Base-by-base conservation (phyloP, 495 filamentous ascomycete species). In the Cetradonia linearis region DNA sequence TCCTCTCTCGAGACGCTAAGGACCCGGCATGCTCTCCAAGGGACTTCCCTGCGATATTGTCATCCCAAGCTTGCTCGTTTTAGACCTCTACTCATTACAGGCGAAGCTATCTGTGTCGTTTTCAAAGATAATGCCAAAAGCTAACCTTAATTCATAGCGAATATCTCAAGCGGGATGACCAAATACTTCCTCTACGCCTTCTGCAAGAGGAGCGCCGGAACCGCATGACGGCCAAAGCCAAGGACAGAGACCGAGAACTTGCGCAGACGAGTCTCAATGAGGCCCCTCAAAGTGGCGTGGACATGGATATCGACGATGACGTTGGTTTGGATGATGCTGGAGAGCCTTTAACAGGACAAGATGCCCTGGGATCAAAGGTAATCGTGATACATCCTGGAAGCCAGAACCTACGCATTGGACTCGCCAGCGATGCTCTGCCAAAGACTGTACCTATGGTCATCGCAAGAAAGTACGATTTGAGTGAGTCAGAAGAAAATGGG, bases 351-450 rank as follows among this genome's bases (percentile, higher is more conserved):
- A 67, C 77, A 5, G 77, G 80, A 9, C 77, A 83, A 49, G 81
- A 87, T 61, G 71, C 78, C n/a, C 71, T 81, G 60, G 89, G 89
- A 40, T 92, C 91, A 11, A 96, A 94, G 70, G 86, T 96, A 57
- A 91, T 98, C 68, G 86, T 97, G 37, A 88, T 98, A 58, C 93
- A 98, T 69, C 81, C 92, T n/a, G 93, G 93, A n/a, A 96, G 91
- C 68, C 93, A 98, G 73, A 97, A 97, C 61, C 71, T 97, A 57
- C 80, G 93, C 36, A 89, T 98, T 62, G 93, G 93, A 0, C 78
- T 96, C 52, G 88, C 92, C 6, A 96, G 88, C 67, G 93, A 98
- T 76, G 93, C 91, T 25, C 72, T 98, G 36, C 93, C 93, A 0
- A 95, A 91, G 72, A 92, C 88, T 2, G 79, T 97, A 33, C 94